Conservation (phyloP, 495 filamentous ascomycete species). For the Bryoglossum gracile region DNA sequence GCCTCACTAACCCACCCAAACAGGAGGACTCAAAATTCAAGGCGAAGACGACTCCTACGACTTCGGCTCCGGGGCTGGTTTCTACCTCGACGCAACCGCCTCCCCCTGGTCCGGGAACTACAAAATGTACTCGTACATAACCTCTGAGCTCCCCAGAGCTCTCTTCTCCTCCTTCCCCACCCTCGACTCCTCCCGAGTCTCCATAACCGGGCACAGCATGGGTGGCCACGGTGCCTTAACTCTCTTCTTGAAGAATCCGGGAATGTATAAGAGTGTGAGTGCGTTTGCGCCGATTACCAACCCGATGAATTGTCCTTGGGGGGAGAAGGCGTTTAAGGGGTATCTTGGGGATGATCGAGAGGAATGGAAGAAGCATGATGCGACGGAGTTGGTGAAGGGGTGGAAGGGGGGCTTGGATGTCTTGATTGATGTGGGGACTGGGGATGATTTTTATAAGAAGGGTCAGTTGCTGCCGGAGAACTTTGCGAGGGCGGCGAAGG, state of each 20-base stretch:
- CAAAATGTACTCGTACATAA: slow-evolving; percentile 90
- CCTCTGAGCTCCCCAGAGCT: slow-evolving; percentile 66
- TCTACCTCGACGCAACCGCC: slow-evolving; percentile 87
- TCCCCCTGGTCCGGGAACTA: slow-evolving; percentile 68
- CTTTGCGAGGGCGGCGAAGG: slow-evolving; percentile 69
- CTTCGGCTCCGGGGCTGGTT: slow-evolving; percentile 85
- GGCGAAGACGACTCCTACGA: slow-evolving; percentile 83
- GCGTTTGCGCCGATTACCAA: slow-evolving; percentile 93
- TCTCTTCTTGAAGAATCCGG: slow-evolving; percentile 83
- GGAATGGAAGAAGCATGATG: slow-evolving; percentile 83
- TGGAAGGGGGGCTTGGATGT: slow-evolving; percentile 62
- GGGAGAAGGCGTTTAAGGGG: slow-evolving; percentile 86
- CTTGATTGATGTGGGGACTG: slow-evolving; percentile 85
- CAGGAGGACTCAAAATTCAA: slow-evolving; percentile 57
- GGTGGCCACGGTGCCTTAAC: slow-evolving; percentile 93
- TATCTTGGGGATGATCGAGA: slow-evolving; percentile 72
- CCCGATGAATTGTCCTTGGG: slow-evolving; percentile 82
- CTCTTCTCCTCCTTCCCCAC: slow-evolving; percentile 60
- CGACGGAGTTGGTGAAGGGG: slow-evolving; percentile 77
- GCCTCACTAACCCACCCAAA: slow-evolving; percentile 21
- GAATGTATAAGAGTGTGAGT: slow-evolving; percentile 75
- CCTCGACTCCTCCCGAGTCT: slow-evolving; percentile 59
- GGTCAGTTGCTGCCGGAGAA: slow-evolving; percentile 91
- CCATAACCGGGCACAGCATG: slow-evolving; percentile 92
- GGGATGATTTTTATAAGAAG: slow-evolving; percentile 93